Percentiles rank a stretch among this genome's conserved stretches.
Evolutionary conservation across 179 eudicot genomes (phyloP).

Genomic region (Beta corolliflora): DNA sequence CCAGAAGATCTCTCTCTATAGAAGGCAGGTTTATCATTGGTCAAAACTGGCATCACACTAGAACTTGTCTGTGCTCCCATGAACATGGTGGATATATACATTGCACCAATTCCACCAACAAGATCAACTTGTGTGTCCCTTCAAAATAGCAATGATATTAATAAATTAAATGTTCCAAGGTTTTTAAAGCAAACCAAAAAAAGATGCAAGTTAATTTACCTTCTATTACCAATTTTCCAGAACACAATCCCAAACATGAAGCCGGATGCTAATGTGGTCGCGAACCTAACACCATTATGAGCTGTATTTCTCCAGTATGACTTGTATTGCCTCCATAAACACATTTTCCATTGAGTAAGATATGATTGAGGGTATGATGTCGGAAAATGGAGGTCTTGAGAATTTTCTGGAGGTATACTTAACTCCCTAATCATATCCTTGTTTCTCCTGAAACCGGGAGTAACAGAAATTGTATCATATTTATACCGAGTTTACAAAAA

Average conservation of each 20-base stretch:
- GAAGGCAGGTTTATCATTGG: slow-evolving; percentile 7
- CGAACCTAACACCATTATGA: slow-evolving; percentile 29
- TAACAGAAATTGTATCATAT: not conserved
- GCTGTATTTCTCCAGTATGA: slow-evolving; percentile 31
- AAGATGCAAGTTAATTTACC: not conserved
- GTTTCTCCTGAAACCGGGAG: slow-evolving; percentile 10
- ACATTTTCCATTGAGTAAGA: slow-evolving; percentile 21
- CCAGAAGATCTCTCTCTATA: slow-evolving; percentile 32
- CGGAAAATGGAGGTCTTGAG: slow-evolving; percentile 28
- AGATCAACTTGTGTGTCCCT: slow-evolving; percentile 27
- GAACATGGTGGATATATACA: slow-evolving; percentile 26
- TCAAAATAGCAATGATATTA: not conserved
- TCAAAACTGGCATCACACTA: slow-evolving; percentile 18
- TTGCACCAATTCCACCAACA: slow-evolving; percentile 26
- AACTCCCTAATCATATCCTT: slow-evolving; percentile 25
- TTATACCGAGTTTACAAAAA: not conserved
- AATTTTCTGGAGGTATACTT: slow-evolving; percentile 13
- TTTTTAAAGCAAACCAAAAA: not conserved
- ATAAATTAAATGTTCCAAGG: not conserved
- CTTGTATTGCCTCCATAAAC: slow-evolving; percentile 30
- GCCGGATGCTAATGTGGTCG: slow-evolving; percentile 6
- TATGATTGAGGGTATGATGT: slow-evolving; percentile 29
- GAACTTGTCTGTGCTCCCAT: slow-evolving; percentile 28
- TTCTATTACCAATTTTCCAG: slow-evolving; percentile 25
- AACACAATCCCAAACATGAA: slow-evolving; percentile 32